Base-by-base conservation (phyloP, 1,284 basidiomycete species). In the Heterobasidion irregulare region DNA sequence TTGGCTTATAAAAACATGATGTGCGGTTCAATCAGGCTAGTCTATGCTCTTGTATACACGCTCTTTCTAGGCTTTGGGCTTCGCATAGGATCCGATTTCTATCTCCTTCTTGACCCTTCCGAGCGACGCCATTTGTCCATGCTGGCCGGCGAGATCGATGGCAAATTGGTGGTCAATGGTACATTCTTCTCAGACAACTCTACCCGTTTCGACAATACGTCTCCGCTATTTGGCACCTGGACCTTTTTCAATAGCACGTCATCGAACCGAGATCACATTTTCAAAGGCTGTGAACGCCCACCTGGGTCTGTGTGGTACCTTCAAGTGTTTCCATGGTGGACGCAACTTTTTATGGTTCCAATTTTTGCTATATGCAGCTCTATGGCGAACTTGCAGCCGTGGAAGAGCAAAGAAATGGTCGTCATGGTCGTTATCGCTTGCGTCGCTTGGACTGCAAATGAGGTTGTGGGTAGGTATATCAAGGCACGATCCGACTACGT, bases 371-470 rank as follows among this genome's bases (percentile, higher is more conserved):
- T 83, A 46, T 67, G 90, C 36, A 82, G 86, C 4, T 89, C 87
- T 38, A 74, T 94, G 51, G 77, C 81, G 60, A 92, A 93, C 66
- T 73, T 88, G 57, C 90, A 93, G 67, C 90, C 90, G 12, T 70
- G 87, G 63, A 77, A 74, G 61, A 84, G 80, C 63, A 77, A 72
- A 60, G 84, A 93, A 62, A 75, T 94, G 47, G 78, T 82, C 9
- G 86, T 94, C 19, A 94, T 94, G 91, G 84, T 94, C 57, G 57
- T 87, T 62, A 94, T 95, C 63, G 89, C 89, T 19, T 93, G 90
- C 69, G 77, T 78, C 47, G 83, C 87, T 6, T 92, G 87, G 60
- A 78, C 84, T 7, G 81, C 85, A 46, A 91, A 92, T 68, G 88
- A 86, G 66, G 72, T 86, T 47, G 89, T 86, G 49, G 90, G 90